A percentile compares a stretch with the other conserved stretches of the same genome.
These are phyloP conservation scores for Sclerotinia borealis DNA, from an alignment of 2,329 filamentous ascomycete genomes.

Conservation along the genomic window DNA sequence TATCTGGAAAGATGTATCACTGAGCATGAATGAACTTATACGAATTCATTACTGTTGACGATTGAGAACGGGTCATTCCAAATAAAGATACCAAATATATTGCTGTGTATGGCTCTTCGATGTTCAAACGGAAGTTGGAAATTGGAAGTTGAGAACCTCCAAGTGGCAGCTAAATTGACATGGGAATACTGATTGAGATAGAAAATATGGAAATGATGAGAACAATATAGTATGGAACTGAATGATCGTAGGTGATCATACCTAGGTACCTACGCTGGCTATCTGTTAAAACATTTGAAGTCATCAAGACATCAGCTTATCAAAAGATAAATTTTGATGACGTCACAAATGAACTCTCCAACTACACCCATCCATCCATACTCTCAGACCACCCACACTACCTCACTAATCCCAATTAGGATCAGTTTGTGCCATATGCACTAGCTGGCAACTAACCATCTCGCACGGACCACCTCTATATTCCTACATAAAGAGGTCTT, in stretches of 20 bases:
- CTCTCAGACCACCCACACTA: no score
- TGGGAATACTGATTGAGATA: neutral
- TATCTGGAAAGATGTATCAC: neutral
- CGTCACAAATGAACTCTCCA: neutral
- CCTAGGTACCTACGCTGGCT: no score
- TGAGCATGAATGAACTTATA: neutral
- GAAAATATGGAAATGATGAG: neutral
- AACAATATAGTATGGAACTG: neutral
- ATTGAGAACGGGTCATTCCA: neutral
- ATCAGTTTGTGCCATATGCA: neutral
- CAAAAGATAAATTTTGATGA: no score
- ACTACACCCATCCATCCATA: neutral
- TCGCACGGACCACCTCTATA: neutral
- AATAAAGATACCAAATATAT: neutral
- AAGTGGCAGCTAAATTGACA: no score
- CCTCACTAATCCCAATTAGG: neutral
- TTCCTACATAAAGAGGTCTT: neutral
- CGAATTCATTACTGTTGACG: neutral
- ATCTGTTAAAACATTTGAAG: neutral
- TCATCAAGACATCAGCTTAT: no score
- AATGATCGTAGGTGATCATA: neutral
- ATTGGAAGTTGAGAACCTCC: neutral
- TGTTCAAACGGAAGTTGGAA: neutral
- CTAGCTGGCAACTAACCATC: neutral
- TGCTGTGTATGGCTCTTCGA: neutral